phyloP scores from a whole-genome alignment of 208 protist genomes.

The Leishmania tropica region DNA sequence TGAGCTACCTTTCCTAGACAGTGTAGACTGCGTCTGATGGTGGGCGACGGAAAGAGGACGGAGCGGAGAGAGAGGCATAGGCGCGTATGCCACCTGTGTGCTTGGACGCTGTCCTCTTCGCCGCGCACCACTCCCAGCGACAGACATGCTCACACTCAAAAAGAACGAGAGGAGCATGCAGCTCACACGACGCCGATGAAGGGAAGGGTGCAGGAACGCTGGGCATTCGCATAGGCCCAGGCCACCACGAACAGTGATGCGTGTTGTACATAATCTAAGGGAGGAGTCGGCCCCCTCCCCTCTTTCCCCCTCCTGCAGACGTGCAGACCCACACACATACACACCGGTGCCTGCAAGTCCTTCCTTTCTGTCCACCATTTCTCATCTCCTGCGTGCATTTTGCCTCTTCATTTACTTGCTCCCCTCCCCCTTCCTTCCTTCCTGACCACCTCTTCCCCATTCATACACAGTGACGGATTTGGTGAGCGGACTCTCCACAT shows the following conservation, averaged over 20 bases:
- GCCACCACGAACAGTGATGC: not conserved
- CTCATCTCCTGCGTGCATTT: not conserved
- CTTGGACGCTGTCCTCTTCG: not conserved
- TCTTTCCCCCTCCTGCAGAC: not conserved
- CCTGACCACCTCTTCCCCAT: not conserved
- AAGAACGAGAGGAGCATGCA: not conserved
- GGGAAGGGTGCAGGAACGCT: not conserved
- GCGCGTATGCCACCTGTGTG: not conserved
- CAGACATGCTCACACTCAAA: not conserved
- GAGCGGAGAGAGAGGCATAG: not conserved
- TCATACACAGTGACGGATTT: not conserved
- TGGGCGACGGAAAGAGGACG: not conserved
- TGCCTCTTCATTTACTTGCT: not conserved
- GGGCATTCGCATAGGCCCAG: not conserved
- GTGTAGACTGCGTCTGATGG: not conserved
- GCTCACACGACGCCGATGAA: not conserved
- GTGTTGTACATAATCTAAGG: not conserved
- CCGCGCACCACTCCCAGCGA: not conserved
- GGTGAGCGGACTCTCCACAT: not conserved
- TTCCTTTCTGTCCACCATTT: not conserved
- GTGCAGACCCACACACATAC: not conserved
- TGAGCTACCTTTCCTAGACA: not conserved
- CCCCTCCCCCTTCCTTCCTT: not conserved
- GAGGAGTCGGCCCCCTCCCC: not conserved
- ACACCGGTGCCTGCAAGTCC: not conserved